A percentile compares a stretch with the other conserved stretches of the same genome.
Evolutionary conservation across 805 yeast genomes (phyloP).

Genomic region (Sugiyamaella floridensis): DNA sequence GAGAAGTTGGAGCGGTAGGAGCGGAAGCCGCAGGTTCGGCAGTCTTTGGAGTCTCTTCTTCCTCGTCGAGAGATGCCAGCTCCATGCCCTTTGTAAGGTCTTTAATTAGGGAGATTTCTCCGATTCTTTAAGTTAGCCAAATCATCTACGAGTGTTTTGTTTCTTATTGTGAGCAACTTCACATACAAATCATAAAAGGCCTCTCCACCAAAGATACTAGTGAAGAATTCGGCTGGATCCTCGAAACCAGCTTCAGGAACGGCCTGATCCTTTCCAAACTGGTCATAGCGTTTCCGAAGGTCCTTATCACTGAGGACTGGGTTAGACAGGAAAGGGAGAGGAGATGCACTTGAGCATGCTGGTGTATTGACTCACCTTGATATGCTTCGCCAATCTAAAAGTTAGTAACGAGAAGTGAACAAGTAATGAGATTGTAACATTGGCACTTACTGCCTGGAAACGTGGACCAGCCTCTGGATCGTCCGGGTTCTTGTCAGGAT

Average conservation of each 20-base stretch:
- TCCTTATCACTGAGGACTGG: conserved; percentile 65
- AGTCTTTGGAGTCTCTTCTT: conserved; percentile 22
- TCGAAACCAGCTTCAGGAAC: conserved; percentile 63
- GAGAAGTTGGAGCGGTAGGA: conserved; percentile 1
- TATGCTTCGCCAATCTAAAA: conserved; percentile 41
- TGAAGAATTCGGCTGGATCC: conserved; percentile 82
- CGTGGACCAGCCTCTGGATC: conserved; percentile 83
- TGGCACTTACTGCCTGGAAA: conserved; percentile 51
- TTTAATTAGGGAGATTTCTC: conserved; percentile 73
- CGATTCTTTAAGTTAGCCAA: conserved; percentile 46
- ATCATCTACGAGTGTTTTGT: too few relatives aligned
- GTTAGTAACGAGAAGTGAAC: background rate
- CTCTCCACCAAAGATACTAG: conserved; percentile 84
- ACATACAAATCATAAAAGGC: conserved; percentile 57
- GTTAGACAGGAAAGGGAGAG: background rate
- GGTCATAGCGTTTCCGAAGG: conserved; percentile 68
- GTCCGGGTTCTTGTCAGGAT: conserved; percentile 95
- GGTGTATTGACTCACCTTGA: conserved; percentile 26
- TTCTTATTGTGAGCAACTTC: background rate
- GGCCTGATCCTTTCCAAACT: conserved; percentile 73
- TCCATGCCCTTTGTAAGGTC: conserved; percentile 63
- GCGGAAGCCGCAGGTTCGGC: conserved; percentile 1
- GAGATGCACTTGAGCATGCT: background rate
- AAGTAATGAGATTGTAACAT: conserved; percentile 32
- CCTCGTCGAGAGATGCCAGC: conserved; percentile 42